Evolutionary conservation across 371 early-diverging fungal genomes (phyloP).

Genomic region (Apophysomyces variabilis): DNA sequence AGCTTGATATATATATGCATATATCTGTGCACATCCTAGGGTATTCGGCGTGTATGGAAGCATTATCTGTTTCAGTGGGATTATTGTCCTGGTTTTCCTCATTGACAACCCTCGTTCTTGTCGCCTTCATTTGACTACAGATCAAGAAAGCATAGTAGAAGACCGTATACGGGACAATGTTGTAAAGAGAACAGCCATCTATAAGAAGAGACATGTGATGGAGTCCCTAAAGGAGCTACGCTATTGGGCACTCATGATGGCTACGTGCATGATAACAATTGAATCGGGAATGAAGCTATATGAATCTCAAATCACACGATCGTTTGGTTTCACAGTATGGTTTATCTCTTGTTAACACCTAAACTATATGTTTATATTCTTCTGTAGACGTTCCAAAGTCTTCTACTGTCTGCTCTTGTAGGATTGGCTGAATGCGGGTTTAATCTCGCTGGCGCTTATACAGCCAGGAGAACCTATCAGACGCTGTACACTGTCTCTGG

Average conservation of each 20-base stretch:
- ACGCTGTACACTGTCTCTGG: conserved; percentile 27
- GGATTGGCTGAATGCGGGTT: conserved; percentile 35
- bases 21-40: conserved; percentile 4
- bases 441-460: conserved; percentile 26
- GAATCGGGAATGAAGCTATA: conserved; percentile 11
- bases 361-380: too few relatives aligned
- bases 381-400: conserved; percentile 31
- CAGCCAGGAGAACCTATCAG: conserved; percentile 25
- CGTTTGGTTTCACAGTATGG: conserved; percentile 43
- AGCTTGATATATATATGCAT: not conserved
- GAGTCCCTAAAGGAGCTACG: conserved; percentile 30
- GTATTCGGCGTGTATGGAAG: conserved; percentile 30
- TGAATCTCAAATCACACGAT: conserved; percentile 32
- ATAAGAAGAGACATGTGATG: conserved; percentile 24
- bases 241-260: conserved; percentile 23
- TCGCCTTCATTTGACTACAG: conserved; percentile 21
- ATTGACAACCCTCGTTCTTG: conserved; percentile 31
- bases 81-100: conserved; percentile 23
- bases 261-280: too few relatives aligned
- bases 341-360: too few relatives aligned
- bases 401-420: conserved; percentile 30
- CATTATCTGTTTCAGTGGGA: conserved; percentile 15
- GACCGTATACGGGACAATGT: conserved; percentile 28
- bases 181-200: conserved; percentile 21
- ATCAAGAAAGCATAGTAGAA: conserved; percentile 30